phyloP scores from a whole-genome alignment of 73 alveolate genomes.

The Tetrahymena malaccensis region DNA sequence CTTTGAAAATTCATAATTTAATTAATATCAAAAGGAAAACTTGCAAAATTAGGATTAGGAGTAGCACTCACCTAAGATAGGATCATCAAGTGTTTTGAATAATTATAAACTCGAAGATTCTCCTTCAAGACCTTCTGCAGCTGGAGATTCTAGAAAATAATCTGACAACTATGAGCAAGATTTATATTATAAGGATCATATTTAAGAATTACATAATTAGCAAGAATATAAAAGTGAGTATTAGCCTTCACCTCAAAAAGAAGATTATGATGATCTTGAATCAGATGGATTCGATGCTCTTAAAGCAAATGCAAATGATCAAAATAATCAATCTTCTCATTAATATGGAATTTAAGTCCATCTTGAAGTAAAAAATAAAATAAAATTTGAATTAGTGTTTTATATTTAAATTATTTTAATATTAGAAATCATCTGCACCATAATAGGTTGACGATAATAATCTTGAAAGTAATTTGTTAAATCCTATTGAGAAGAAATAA shows the following conservation, averaged over 20 bases:
- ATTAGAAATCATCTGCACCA: not conserved
- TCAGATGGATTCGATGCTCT: not conserved
- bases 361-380: not conserved
- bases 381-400: not conserved
- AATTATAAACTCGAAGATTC: not conserved
- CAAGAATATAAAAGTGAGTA: not conserved
- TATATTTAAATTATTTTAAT: not conserved
- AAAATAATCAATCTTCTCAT: not conserved
- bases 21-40: not conserved
- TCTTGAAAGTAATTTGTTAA: not conserved
- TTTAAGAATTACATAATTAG: not conserved
- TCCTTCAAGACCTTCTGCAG: not conserved
- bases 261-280: not conserved
- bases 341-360: not conserved
- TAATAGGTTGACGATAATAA: not conserved
- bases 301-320: not conserved
- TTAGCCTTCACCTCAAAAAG: not conserved
- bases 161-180: not conserved
- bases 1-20: not conserved
- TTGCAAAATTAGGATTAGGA: not conserved
- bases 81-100: not conserved
- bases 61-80: not conserved
- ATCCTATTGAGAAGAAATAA: not conserved
- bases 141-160: not conserved
- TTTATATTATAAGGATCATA: not conserved